Evolutionary conservation across 164 flowering plant genomes (phyloP), one percentile per base, ranked within the genome.

Genomic region (Santalum album): DNA sequence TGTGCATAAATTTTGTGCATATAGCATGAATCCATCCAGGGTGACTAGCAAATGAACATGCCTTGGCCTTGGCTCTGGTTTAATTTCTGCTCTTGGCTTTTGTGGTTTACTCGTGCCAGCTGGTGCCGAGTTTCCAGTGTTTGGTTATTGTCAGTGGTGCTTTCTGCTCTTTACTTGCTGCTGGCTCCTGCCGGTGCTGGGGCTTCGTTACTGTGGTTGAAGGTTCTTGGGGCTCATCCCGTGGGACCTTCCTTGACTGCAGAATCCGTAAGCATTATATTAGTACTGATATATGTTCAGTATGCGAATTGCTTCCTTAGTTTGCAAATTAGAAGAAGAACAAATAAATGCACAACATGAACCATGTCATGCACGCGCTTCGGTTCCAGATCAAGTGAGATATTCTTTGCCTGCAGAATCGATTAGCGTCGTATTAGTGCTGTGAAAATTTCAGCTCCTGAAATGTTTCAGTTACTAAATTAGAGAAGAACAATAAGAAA

Each of bases 181-280:
- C 34, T 29, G 34, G 34, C 9, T 4, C 6, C 9, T 3, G 9
- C 9, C 9, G 34, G 4, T 29, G 4, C 4, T 29, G 34, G 34
- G 34, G 34, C 34, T 29, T 9, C 9, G 4, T 4, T 29, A 9
- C 9, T 29, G 34, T 29, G 4, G 4, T 9, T 9, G 39, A 25
- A 29, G 54, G 57, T 38, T 59, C 53, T 36, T 63, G 55, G 21
- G 67, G 51, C 51, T 44, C 75, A 21, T 64, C 61, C 12, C 38
- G 58, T 29, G 78, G 70, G 34, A 79, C 72, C 32, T 56, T 73
- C 65, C 65, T 81, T 32, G 66, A 83, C 90, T 84, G 80, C 25
- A 57, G 49, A n/a, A 38, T 49, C 51, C 57, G 11, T 38, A 10
- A 16, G 6, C 6, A 7, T 32, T 49, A 42, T n/a, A 40, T 10